A percentile compares a stretch with the other conserved stretches of the same genome.
Conservation (phyloP, 179 eudicot genomes). For the Patellifolia procumbens region DNA sequence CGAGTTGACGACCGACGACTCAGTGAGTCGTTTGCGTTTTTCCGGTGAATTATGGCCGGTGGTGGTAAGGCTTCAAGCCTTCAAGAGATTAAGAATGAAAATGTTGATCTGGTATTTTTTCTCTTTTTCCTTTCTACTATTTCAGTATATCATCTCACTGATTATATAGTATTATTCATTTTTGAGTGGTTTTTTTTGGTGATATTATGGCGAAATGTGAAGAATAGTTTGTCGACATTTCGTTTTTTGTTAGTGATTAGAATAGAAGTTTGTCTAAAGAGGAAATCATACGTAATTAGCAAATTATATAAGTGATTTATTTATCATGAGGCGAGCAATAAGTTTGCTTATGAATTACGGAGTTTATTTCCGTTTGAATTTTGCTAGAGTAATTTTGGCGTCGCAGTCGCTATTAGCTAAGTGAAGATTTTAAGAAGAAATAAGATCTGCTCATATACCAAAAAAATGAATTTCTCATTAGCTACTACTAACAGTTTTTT, state of each 20-base stretch:
- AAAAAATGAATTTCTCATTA: not conserved
- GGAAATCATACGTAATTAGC: not conserved
- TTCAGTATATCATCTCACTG: not conserved
- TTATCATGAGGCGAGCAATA: not conserved
- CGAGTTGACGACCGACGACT: conserved; percentile 31
- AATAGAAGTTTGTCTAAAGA: too few species aligned
- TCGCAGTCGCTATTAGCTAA: not conserved
- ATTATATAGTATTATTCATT: too few species aligned
- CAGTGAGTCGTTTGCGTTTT: conserved; percentile 6
- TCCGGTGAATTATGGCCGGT: conserved; percentile 33
- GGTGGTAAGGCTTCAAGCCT: conserved; percentile 33
- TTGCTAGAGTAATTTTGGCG: not conserved
- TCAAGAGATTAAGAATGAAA: conserved; percentile 53
- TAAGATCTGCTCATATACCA: not conserved
- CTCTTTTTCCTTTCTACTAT: not conserved
- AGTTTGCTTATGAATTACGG: not conserved
- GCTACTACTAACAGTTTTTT: not conserved
- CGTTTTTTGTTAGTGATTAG: too few species aligned
- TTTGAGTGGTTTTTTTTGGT: too few species aligned
- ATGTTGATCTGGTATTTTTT: conserved; percentile 55
- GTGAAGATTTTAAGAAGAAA: not conserved
- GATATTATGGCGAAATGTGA: too few species aligned
- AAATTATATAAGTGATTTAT: not conserved
- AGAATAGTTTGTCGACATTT: too few species aligned
- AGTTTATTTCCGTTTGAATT: not conserved